A percentile compares a stretch with the other conserved stretches of the same genome.
phyloP scores from a whole-genome alignment of 2,329 filamentous ascomycete species.

The Penicillium sp. region DNA sequence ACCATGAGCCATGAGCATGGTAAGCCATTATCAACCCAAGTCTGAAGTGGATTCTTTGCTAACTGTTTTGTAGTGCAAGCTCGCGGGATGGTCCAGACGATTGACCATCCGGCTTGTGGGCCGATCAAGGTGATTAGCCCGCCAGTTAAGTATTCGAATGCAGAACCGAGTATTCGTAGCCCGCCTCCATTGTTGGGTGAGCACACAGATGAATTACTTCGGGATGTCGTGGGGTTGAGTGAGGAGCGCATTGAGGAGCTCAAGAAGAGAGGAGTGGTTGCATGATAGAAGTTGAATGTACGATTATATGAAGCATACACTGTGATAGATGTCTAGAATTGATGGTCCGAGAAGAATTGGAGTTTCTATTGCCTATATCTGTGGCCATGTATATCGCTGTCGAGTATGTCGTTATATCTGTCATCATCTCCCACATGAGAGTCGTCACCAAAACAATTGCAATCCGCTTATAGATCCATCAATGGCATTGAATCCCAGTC shows the following conservation, averaged over 20 bases:
- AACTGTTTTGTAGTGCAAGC: constrained; percentile 60
- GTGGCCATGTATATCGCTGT: neutral
- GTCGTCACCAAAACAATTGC: neutral
- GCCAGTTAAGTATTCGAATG: constrained; percentile 89
- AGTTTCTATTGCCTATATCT: neutral
- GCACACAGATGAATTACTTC: constrained; percentile 79
- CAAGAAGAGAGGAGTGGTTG: constrained; percentile 7
- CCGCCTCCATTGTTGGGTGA: constrained; percentile 86
- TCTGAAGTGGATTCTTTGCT: neutral
- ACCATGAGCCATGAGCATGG: constrained; percentile 86
- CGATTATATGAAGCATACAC: neutral
- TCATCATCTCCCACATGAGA: neutral
- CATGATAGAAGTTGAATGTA: constrained; percentile 2
- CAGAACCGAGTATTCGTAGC: constrained; percentile 73
- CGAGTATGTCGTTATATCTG: neutral
- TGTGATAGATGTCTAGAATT: too few species aligned
- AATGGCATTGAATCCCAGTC: constrained; percentile 32
- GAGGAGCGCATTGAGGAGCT: constrained; percentile 8
- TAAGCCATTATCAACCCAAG: constrained; percentile 38
- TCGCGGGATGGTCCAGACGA: constrained; percentile 84
- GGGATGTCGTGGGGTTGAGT: constrained; percentile 60
- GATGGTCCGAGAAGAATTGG: too few species aligned
- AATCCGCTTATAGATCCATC: constrained; percentile 19
- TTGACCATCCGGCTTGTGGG: constrained; percentile 82
- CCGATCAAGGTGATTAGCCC: constrained; percentile 88